Conservation (phyloP, 495 filamentous ascomycete genomes). For the Evansstolkia leycettana region DNA sequence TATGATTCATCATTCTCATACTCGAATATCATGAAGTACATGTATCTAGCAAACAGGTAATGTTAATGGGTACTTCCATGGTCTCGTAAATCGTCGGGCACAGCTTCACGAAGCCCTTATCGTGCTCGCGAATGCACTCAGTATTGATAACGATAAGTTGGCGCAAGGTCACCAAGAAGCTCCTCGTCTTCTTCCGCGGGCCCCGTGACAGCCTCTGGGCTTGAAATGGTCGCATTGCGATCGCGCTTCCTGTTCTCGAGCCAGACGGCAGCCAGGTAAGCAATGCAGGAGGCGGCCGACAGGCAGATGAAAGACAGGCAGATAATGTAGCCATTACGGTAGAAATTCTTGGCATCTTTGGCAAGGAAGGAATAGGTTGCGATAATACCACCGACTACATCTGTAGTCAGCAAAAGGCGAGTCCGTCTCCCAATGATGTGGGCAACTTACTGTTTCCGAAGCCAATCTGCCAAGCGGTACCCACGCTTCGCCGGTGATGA, state of each 20-base stretch:
- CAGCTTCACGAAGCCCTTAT: too few species aligned
- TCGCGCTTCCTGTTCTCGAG: slow-evolving; percentile 56
- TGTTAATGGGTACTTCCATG: too few species aligned
- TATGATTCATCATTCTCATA: too few species aligned
- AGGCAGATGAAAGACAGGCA: slow-evolving; percentile 64
- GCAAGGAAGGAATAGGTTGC: slow-evolving; percentile 70
- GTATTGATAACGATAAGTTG: slow-evolving; percentile 29
- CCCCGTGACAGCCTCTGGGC: slow-evolving; percentile 3
- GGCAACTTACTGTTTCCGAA: slow-evolving; percentile 64
- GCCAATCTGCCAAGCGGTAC: slow-evolving; percentile 78
- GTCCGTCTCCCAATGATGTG: neutral
- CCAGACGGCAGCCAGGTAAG: slow-evolving; percentile 48
- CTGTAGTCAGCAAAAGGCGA: neutral
- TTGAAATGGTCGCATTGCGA: slow-evolving; percentile 10
- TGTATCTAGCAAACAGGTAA: too few species aligned
- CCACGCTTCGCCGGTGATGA: slow-evolving; percentile 73
- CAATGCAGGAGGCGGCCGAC: slow-evolving; percentile 43
- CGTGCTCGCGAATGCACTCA: slow-evolving; percentile 12
- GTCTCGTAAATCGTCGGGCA: too few species aligned
- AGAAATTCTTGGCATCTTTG: slow-evolving; percentile 53
- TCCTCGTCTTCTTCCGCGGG: slow-evolving; percentile 17
- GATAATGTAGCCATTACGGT: slow-evolving; percentile 65
- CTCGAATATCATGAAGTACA: too few species aligned
- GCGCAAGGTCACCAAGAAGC: slow-evolving; percentile 26
- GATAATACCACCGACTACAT: slow-evolving; percentile 70